These are phyloP conservation scores for Melampsora larici-populina DNA, from an alignment of 1,284 basidiomycete genomes.

Conservation along the genomic window DNA sequence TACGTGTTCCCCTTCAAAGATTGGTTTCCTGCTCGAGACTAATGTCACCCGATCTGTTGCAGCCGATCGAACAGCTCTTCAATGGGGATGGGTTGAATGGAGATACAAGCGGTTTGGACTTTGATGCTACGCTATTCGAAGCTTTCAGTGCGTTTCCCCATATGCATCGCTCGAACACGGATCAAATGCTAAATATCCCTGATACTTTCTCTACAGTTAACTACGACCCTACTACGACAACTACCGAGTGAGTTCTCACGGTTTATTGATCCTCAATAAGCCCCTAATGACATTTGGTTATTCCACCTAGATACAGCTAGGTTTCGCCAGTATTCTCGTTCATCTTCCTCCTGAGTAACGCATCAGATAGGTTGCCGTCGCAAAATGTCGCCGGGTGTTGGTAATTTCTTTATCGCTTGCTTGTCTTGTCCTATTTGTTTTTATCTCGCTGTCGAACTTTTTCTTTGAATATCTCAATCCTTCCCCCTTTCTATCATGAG, in stretches of 20 bases:
- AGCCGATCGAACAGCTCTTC: slow-evolving; percentile 42
- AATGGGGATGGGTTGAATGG: not conserved
- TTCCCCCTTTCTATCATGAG: too few relatives aligned
- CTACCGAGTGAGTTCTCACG: not conserved
- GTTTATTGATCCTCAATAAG: too few relatives aligned
- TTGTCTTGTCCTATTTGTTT: not conserved
- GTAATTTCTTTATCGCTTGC: not conserved
- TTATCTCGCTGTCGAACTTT: too few relatives aligned
- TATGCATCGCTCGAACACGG: too few relatives aligned
- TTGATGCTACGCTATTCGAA: slow-evolving; percentile 31
- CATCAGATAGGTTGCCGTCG: too few relatives aligned
- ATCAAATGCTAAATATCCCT: too few relatives aligned
- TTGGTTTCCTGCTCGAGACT: too few relatives aligned
- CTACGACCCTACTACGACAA: not conserved
- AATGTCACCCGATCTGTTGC: too few relatives aligned
- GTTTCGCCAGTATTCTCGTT: not conserved
- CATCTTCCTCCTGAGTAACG: not conserved
- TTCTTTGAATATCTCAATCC: too few relatives aligned
- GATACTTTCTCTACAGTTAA: not conserved
- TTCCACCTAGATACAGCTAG: not conserved
- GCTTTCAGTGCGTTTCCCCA: slow-evolving; percentile 29
- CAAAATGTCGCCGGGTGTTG: not conserved
- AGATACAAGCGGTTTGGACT: slow-evolving; percentile 18
- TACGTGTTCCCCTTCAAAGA: too few relatives aligned
- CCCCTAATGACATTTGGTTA: too few relatives aligned